phyloP scores from a whole-genome alignment of 1,284 basidiomycete genomes.

The Moesziomyces antarcticus region DNA sequence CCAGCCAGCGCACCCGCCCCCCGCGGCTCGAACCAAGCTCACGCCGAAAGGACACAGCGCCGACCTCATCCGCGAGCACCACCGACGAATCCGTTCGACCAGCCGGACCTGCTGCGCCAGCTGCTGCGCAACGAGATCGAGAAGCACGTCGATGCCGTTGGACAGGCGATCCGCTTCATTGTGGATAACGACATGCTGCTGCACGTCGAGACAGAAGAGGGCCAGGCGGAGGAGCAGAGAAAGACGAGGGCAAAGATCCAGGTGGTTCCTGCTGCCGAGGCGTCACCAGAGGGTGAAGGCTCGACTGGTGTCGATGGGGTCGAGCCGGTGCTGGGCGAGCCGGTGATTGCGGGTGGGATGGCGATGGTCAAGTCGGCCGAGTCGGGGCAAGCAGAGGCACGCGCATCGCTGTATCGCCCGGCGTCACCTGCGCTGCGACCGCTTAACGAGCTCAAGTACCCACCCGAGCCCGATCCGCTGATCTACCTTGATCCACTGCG shows the following conservation, averaged over 20 bases:
- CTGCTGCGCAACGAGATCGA: conserved; percentile 88
- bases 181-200: conserved; percentile 90
- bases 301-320: neutral
- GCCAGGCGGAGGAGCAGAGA: conserved; percentile 77
- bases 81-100: conserved; percentile 61
- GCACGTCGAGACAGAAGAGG: conserved; percentile 82
- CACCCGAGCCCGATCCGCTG: conserved; percentile 64
- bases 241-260: conserved; percentile 45
- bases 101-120: conserved; percentile 67
- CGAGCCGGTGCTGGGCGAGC: conserved; percentile 11
- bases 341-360: conserved; percentile 24
- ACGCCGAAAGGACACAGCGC: conserved; percentile 6
- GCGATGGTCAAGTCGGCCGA: conserved; percentile 14
- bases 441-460: conserved; percentile 54
- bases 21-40: conserved; percentile 6
- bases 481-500: conserved; percentile 65
- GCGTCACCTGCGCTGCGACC: conserved; percentile 51
- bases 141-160: conserved; percentile 88
- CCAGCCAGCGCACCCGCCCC: neutral
- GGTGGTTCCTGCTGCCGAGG: conserved; percentile 4
- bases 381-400: neutral
- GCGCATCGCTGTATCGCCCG: conserved; percentile 38
- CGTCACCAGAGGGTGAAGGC: neutral
- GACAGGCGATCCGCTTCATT: conserved; percentile 90
- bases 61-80: conserved; percentile 54